phyloP scores from a whole-genome alignment of 352 stramenopile genomes.

The Phytophthora idaei region DNA sequence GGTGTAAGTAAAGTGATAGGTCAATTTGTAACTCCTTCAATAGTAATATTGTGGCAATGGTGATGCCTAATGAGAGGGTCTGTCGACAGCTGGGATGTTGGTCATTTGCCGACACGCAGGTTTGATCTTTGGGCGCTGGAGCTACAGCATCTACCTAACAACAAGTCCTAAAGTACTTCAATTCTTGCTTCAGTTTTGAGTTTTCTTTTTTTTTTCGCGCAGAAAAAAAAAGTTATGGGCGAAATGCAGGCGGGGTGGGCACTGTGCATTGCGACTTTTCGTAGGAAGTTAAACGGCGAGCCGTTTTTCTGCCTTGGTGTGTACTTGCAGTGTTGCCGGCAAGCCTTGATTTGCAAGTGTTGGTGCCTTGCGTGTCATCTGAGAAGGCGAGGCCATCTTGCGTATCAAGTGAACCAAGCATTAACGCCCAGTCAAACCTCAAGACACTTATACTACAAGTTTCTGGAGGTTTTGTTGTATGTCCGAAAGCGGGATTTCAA shows the following conservation, averaged over 20 bases:
- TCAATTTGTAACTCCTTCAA: neutral
- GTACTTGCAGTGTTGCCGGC: neutral
- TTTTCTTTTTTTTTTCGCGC: slow-evolving; percentile 3
- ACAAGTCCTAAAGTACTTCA: neutral
- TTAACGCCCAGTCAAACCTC: too few species aligned
- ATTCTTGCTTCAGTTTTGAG: slow-evolving; percentile 9
- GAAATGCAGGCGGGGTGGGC: neutral
- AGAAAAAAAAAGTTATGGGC: neutral
- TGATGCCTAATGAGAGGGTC: neutral
- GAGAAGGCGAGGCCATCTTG: slow-evolving; percentile 7
- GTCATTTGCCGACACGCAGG: slow-evolving; percentile 25
- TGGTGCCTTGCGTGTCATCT: slow-evolving; percentile 16
- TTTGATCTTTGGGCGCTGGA: neutral
- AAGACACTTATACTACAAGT: too few species aligned
- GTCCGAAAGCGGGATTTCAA: too few species aligned
- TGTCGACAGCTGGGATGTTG: neutral
- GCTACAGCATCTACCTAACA: too few species aligned
- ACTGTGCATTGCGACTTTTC: neutral
- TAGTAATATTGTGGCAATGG: neutral
- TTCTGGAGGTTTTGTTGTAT: too few species aligned
- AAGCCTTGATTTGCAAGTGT: slow-evolving; percentile 19
- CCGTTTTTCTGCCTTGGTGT: neutral
- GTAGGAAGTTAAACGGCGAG: neutral
- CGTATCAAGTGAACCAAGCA: slow-evolving; percentile 13
- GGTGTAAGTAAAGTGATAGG: neutral